These are phyloP conservation scores for Fusarium newnesense DNA, from an alignment of 2,329 filamentous ascomycete genomes.

Conservation along the genomic window DNA sequence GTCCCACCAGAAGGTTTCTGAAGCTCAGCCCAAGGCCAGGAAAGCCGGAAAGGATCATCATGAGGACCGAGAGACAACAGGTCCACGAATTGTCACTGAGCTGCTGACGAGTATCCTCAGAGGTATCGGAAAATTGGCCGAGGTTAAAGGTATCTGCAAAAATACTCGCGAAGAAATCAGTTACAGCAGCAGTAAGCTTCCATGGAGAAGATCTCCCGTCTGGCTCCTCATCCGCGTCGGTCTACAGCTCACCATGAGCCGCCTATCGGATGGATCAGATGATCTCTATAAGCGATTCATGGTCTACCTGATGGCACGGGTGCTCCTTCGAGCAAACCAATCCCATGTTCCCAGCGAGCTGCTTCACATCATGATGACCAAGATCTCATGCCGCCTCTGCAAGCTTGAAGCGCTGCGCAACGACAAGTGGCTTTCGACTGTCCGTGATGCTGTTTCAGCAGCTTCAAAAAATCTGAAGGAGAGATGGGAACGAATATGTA, in stretches of 20 bases:
- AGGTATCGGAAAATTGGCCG: slow-evolving; percentile 46
- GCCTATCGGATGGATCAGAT: background rate
- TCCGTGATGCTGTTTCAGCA: slow-evolving; percentile 7
- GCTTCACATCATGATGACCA: slow-evolving; percentile 30
- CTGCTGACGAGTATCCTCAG: slow-evolving; percentile 54
- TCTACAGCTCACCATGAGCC: slow-evolving; percentile 52
- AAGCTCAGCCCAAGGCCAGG: slow-evolving; percentile 30
- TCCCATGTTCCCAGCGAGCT: background rate
- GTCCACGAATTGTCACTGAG: slow-evolving; percentile 64
- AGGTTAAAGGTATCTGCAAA: slow-evolving; percentile 54
- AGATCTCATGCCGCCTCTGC: slow-evolving; percentile 20
- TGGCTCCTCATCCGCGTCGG: slow-evolving; percentile 67
- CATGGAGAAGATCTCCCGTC: slow-evolving; percentile 62
- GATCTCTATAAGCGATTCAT: slow-evolving; percentile 30
- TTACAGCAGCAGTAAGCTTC: slow-evolving; percentile 46
- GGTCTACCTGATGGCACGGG: slow-evolving; percentile 21
- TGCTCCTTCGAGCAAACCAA: background rate
- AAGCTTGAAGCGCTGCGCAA: slow-evolving; percentile 7
- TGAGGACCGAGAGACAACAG: slow-evolving; percentile 59
- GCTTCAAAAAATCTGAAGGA: background rate
- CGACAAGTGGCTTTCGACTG: slow-evolving; percentile 14
- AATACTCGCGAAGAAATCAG: slow-evolving; percentile 64
- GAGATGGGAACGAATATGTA: slow-evolving; percentile 30
- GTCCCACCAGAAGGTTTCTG: slow-evolving; percentile 42
- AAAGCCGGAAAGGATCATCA: slow-evolving; percentile 52